Evolutionary conservation across 306 rosid genomes (phyloP).

Genomic region (Cucurbita maxima): DNA sequence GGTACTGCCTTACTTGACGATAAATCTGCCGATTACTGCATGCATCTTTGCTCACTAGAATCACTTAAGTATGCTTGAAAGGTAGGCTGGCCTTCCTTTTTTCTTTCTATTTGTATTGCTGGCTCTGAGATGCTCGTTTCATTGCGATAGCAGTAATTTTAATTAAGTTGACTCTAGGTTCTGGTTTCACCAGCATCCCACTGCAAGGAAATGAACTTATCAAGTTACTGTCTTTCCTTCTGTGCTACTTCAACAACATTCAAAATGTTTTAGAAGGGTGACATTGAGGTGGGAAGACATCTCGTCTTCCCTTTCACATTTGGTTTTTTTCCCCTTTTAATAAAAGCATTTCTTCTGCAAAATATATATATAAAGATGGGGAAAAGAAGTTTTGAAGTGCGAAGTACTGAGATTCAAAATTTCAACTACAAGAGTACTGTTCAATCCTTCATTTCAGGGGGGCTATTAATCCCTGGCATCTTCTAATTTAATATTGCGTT

Average conservation of each 20-base stretch:
- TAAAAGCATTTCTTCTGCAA: not conserved
- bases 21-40: not conserved
- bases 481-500: constrained; percentile 6
- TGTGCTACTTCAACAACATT: not conserved
- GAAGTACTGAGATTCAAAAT: not conserved
- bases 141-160: not conserved
- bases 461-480: not conserved
- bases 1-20: not conserved
- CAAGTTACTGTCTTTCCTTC: not conserved
- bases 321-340: not conserved
- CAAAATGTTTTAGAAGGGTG: not conserved
- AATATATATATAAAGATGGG: too few species aligned
- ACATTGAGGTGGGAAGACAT: not conserved
- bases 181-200: constrained; percentile 1
- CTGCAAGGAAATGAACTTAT: not conserved
- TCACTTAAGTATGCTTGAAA: not conserved
- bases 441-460: not conserved
- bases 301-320: not conserved
- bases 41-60: not conserved
- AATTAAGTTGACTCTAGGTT: not conserved
- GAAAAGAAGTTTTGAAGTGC: not conserved
- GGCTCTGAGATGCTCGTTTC: not conserved
- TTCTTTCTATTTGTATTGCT: not conserved
- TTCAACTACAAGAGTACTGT: not conserved
- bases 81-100: not conserved